These are phyloP conservation scores for Pestalotiopsis sp. DNA, from an alignment of 2,329 filamentous ascomycete species.

Conservation along the genomic window DNA sequence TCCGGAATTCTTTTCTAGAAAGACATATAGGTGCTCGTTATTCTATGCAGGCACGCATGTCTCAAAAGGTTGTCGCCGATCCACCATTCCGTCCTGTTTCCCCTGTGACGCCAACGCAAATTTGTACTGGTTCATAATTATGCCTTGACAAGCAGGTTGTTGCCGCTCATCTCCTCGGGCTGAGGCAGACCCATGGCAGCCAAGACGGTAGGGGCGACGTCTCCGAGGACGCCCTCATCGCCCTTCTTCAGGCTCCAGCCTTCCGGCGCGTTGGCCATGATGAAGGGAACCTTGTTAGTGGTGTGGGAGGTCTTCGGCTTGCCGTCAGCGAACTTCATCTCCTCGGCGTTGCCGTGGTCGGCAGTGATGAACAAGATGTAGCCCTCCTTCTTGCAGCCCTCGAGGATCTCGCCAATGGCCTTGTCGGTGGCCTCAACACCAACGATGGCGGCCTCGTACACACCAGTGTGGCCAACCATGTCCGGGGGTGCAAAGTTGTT, in stretches of 20 bases:
- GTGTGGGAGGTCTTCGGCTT: slow-evolving; percentile 98
- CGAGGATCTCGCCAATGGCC: slow-evolving; percentile 89
- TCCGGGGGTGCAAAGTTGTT: slow-evolving; percentile 99
- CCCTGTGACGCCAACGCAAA: neutral
- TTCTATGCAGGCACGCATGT: neutral
- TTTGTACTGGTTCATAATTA: slow-evolving; percentile 30
- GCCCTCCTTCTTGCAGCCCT: slow-evolving; percentile 88
- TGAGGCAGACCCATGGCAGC: slow-evolving; percentile 88
- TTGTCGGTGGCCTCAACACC: slow-evolving; percentile 86
- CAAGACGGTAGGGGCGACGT: slow-evolving; percentile 93
- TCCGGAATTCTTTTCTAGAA: neutral
- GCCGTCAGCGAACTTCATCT: slow-evolving; percentile 96
- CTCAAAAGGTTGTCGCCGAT: neutral
- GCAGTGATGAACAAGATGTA: slow-evolving; percentile 95
- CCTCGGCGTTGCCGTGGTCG: slow-evolving; percentile 97
- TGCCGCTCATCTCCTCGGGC: slow-evolving; percentile 89
- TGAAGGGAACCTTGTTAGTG: slow-evolving; percentile 94
- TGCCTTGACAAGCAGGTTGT: slow-evolving; percentile 78
- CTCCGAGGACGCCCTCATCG: slow-evolving; percentile 82
- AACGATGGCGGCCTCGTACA: slow-evolving; percentile 90
- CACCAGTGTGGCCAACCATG: slow-evolving; percentile 98
- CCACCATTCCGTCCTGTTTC: neutral
- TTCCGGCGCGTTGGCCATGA: slow-evolving; percentile 95
- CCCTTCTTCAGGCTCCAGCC: slow-evolving; percentile 85
- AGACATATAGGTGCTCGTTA: neutral